Evolutionary conservation across 1,139 yeast species (phyloP), one percentile per base, ranked within the genome.

Genomic region (Scheffersomyces stambukii): DNA sequence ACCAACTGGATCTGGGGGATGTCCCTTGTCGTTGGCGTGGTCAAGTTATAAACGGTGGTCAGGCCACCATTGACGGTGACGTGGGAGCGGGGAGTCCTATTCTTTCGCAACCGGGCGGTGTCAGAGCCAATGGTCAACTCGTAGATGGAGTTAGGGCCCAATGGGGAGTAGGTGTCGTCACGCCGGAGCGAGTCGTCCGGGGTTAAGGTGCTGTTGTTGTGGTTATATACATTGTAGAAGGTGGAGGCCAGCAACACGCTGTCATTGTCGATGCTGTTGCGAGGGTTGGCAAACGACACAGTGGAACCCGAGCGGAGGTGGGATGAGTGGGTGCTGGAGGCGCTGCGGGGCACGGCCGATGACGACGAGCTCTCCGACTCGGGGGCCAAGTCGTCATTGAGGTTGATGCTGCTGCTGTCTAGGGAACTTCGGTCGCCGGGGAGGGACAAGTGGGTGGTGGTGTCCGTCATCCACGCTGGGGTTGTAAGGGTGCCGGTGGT

Each of bases 1-100:
- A 81, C 75, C 24, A 91, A 61, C 33, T 72, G 77, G 12, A 88
- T 81, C 19, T 82, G 89, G 0, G 97, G 96, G 12, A 91, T 91
- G 44, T 91, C 98, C 29, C 69, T 68, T 2, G 74, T 62, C 0
- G 96, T 81, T 0, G 98, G 97, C 4, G 80, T 69, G 29, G 65
- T 66, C 31, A 82, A 60, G 39, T 76, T 75, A 31, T 50, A 42
- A 3, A 66, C 52, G 3, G 60, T 54, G 8, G 64, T 58, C 11
- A 45, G 37, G 0, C 73, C 73, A 3, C 72, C 73, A 41, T 65
- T 64, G 25, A 67, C 46, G 9, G 62, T 49, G 6, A 66, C 67
- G 24, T 58, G 53, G 7, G 48, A 43, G 33, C 55, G 59, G 12
- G 60, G 52, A 2, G 62, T 49, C 30, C 61, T 43, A 26, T 49